Evolutionary conservation across 169 alveolate genomes (phyloP).

Genomic region (Pseudocohnilembus persalinus): DNA sequence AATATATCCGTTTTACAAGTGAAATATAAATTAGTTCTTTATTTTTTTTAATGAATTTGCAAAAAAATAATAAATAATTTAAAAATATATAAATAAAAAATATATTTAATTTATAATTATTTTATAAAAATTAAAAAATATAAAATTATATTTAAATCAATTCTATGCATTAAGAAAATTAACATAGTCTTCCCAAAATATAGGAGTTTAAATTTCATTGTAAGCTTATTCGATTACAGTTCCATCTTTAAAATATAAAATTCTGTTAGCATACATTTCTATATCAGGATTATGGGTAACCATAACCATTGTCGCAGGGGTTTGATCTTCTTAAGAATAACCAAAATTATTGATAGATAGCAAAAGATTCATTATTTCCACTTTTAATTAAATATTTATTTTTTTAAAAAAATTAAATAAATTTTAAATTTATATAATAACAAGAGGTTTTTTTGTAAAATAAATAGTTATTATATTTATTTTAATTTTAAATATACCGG

Average conservation of each 20-base stretch:
- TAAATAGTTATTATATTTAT: neutral
- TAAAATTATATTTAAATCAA: conserved; percentile 1
- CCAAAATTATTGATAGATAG: conserved; percentile 80
- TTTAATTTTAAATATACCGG: conserved; percentile 34
- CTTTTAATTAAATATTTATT: conserved; percentile 20
- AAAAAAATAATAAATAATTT: too few relatives aligned
- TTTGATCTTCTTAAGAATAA: conserved; percentile 57
- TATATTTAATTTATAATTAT: too few relatives aligned
- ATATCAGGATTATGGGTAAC: conserved; percentile 89
- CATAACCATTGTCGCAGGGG: conserved; percentile 76
- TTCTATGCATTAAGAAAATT: conserved; percentile 27
- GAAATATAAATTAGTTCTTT: too few relatives aligned
- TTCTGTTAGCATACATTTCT: conserved; percentile 88
- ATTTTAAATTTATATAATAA: too few relatives aligned
- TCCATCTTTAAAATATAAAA: conserved; percentile 85
- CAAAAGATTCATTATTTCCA: conserved; percentile 85
- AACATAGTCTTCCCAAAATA: conserved; percentile 41
- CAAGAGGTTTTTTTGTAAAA: neutral
- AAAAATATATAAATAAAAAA: too few relatives aligned
- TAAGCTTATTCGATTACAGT: conserved; percentile 28
- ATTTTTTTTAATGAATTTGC: too few relatives aligned
- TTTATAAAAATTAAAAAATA: too few relatives aligned
- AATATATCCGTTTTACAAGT: too few relatives aligned
- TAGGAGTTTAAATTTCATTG: conserved; percentile 36
- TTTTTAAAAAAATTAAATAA: too few relatives aligned